Conservation (phyloP, 768 basidiomycete species). For the Trametes maxima region DNA sequence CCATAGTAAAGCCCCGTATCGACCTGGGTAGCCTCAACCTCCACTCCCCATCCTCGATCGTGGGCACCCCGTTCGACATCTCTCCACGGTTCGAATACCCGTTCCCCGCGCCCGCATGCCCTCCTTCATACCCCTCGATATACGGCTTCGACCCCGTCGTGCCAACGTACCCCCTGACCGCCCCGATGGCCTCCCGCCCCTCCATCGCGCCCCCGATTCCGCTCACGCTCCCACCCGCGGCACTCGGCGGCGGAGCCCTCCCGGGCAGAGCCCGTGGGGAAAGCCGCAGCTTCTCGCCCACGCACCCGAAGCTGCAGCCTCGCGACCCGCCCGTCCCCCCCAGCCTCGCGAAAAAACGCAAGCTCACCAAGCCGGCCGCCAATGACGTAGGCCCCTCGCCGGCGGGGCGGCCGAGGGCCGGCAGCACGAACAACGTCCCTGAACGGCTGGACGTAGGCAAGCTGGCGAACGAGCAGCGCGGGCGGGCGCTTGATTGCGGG, state of each 20-base stretch:
- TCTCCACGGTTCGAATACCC: conserved; percentile 39
- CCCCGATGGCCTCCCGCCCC: background rate
- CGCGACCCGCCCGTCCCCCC: conserved; percentile 30
- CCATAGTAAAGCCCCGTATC: conserved; percentile 24
- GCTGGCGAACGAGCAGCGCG: background rate
- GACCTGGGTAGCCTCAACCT: conserved; percentile 28
- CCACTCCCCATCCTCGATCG: conserved; percentile 36
- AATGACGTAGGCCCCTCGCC: background rate
- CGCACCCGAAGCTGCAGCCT: conserved; percentile 25
- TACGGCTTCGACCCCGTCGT: conserved; percentile 13
- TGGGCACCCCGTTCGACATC: conserved; percentile 37
- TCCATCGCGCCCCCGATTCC: background rate
- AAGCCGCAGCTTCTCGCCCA: conserved; percentile 25
- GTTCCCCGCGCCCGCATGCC: conserved; percentile 26
- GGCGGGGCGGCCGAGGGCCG: background rate
- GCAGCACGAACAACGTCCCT: conserved; percentile 2
- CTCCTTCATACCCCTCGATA: conserved; percentile 11
- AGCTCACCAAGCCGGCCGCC: background rate
- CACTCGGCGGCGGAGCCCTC: background rate
- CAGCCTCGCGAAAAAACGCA: conserved; percentile 22
- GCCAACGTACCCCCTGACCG: background rate
- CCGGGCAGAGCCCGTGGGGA: conserved; percentile 3
- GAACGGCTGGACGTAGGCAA: background rate
- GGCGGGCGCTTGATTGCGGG: no score
- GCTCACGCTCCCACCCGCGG: conserved; percentile 1